These are phyloP conservation scores for Anthoceros angustus DNA, from an alignment of 225 moss, liverwort and hornwort genomes.

Conservation along the genomic window DNA sequence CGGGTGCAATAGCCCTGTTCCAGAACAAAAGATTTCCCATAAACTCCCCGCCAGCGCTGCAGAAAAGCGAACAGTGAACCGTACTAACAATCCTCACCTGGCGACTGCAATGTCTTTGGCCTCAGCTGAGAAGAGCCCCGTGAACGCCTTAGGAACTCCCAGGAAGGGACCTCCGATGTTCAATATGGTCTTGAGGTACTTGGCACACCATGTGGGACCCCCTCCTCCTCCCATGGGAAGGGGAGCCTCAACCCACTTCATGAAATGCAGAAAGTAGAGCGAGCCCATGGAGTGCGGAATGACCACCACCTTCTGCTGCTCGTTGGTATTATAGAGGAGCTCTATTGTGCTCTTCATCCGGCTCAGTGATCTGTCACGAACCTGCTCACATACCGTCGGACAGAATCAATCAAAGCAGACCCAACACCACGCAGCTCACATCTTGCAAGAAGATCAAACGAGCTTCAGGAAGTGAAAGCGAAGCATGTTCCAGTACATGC, in stretches of 20 bases:
- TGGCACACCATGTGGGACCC: slow-evolving; percentile 75
- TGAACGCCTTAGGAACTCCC: slow-evolving; percentile 81
- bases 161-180: slow-evolving; percentile 86
- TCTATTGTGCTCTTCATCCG: slow-evolving; percentile 68
- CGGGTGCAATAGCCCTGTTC: slow-evolving; percentile 87
- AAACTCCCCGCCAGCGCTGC: neutral
- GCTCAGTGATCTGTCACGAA: slow-evolving; percentile 49
- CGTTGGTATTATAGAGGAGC: slow-evolving; percentile 50
- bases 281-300: slow-evolving; percentile 96
- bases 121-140: slow-evolving; percentile 91
- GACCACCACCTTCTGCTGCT: slow-evolving; percentile 60
- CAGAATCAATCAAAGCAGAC: neutral
- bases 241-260: slow-evolving; percentile 97
- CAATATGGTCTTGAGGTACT: slow-evolving; percentile 63
- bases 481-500: slow-evolving; percentile 6
- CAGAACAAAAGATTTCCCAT: neutral
- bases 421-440: neutral
- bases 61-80: neutral
- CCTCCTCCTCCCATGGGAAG: slow-evolving; percentile 91
- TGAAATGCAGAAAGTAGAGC: slow-evolving; percentile 79
- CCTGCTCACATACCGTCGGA: slow-evolving; percentile 19
- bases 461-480: neutral
- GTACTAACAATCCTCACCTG: slow-evolving; percentile 32
- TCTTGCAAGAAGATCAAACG: neutral
- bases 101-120: slow-evolving; percentile 98